Base-by-base conservation (phyloP, 1,284 basidiomycete genomes). In the Xerocomus subilludens region DNA sequence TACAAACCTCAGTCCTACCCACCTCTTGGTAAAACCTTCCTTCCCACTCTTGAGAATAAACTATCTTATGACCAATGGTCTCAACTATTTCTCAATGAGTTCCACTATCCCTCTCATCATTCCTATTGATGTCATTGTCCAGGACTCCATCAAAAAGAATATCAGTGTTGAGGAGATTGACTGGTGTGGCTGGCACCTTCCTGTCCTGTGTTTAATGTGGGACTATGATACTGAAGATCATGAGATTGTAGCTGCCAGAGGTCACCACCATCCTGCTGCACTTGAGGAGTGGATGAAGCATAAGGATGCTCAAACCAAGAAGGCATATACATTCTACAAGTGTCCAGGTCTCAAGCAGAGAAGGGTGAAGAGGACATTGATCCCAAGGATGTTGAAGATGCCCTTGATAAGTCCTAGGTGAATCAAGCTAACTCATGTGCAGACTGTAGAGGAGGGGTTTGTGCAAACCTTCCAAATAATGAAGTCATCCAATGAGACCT, bases 391-490 rank as follows among this genome's bases (percentile, higher is more conserved):
- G 27, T 10, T 36, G 49, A 27, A n/a, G 66, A 67, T 13, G 42
- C 49, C 4, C 13, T 16, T 1, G 20, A 45, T 9, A 35, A 53
- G 27, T 53, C 21, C 3, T 35, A 35, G 45, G 49, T 51, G 11
- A 23, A 13, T 8, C 59, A 30, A 2, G 32, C 27, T 6, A 23
- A 49, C 25, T 3, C 67, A 72, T 30, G 53, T 27, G 2, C 65
- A 72, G 33, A 67, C 21, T 1, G 59, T 30, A 0, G 66, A 72
- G 9, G 66, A 72, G 27, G 70, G 70, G 2, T 35, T 72, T 7
- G n/a, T 72, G 1, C 70, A 72, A 21, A 45, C 23, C 8, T 72
- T 63, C 65, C 53, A 56, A 7, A 27, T 66, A 56, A 71, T 71
- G 64, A 20, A 5, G 23, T 35, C 53, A 0, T 9, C 30, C 13